phyloP scores from a whole-genome alignment of 352 stramenopile genomes.

The Phytophthora lateralis region DNA sequence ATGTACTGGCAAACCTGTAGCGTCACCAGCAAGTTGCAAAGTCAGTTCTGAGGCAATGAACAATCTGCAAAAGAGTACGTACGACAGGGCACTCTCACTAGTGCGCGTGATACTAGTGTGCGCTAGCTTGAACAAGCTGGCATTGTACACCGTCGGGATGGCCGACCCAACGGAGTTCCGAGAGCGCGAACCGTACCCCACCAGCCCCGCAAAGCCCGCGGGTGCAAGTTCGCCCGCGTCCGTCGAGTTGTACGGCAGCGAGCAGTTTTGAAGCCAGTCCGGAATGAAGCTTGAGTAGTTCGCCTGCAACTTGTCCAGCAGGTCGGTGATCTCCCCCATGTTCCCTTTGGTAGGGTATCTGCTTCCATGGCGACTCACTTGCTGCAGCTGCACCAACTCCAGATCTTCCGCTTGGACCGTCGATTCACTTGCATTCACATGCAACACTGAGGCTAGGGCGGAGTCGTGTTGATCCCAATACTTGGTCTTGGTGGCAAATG shows the following conservation, averaged over 20 bases:
- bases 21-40: not conserved
- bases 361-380: constrained; percentile 64
- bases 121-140: constrained; percentile 50
- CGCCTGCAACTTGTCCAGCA: constrained; percentile 50
- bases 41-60: not conserved
- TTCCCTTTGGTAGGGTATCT: constrained; percentile 59
- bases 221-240: constrained; percentile 42
- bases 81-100: constrained; percentile 57
- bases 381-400: constrained; percentile 56
- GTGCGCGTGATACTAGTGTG: constrained; percentile 63
- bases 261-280: constrained; percentile 62
- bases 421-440: constrained; percentile 13
- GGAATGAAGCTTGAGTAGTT: constrained; percentile 45
- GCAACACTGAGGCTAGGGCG: constrained; percentile 6
- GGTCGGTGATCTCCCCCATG: constrained; percentile 48
- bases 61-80: constrained; percentile 3
- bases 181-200: constrained; percentile 37
- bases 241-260: constrained; percentile 60
- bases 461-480: constrained; percentile 55
- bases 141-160: constrained; percentile 33
- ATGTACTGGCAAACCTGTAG: constrained; percentile 56
- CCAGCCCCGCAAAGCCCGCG: constrained; percentile 42
- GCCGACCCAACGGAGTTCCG: constrained; percentile 21
- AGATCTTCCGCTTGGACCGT: constrained; percentile 35
- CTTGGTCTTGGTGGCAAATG: constrained; percentile 58